These are phyloP conservation scores for Botrytis fabae DNA, from an alignment of 2,329 filamentous ascomycete species.

Conservation along the genomic window DNA sequence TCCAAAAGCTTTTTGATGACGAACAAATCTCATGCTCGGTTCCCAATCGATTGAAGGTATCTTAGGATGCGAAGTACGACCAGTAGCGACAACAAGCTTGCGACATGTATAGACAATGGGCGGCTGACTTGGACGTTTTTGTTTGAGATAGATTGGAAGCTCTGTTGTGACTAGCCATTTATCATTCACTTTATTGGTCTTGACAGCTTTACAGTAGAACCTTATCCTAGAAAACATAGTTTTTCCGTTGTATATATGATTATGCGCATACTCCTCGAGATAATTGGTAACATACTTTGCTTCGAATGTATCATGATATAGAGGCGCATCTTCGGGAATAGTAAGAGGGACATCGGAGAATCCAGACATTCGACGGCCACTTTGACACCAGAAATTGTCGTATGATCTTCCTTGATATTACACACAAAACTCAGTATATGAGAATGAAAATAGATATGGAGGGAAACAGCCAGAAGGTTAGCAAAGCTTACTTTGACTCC, in stretches of 20 bases:
- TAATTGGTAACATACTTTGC: slow-evolving; percentile 38
- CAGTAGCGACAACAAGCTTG: slow-evolving; percentile 10
- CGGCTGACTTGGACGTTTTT: background rate
- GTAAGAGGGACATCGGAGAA: slow-evolving; percentile 40
- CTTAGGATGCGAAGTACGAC: background rate
- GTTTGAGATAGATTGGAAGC: background rate
- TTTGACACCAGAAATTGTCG: slow-evolving; percentile 41
- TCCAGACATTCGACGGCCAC: slow-evolving; percentile 37
- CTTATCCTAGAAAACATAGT: slow-evolving; percentile 34
- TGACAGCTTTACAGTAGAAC: slow-evolving; percentile 30
- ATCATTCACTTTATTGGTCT: slow-evolving; percentile 30
- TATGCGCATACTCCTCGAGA: slow-evolving; percentile 34
- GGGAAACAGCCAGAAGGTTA: background rate
- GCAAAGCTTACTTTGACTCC: background rate
- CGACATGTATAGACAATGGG: background rate
- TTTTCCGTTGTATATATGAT: slow-evolving; percentile 26
- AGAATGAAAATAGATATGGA: background rate
- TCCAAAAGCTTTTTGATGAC: slow-evolving; percentile 24
- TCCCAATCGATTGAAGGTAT: background rate
- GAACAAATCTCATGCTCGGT: background rate
- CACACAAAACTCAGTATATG: background rate
- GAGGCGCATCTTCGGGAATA: slow-evolving; percentile 33
- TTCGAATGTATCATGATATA: slow-evolving; percentile 35
- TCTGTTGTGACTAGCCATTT: slow-evolving; percentile 26
- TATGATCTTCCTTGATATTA: slow-evolving; percentile 32